phyloP scores from a whole-genome alignment of 306 rosid species.

The Rubus idaeus region DNA sequence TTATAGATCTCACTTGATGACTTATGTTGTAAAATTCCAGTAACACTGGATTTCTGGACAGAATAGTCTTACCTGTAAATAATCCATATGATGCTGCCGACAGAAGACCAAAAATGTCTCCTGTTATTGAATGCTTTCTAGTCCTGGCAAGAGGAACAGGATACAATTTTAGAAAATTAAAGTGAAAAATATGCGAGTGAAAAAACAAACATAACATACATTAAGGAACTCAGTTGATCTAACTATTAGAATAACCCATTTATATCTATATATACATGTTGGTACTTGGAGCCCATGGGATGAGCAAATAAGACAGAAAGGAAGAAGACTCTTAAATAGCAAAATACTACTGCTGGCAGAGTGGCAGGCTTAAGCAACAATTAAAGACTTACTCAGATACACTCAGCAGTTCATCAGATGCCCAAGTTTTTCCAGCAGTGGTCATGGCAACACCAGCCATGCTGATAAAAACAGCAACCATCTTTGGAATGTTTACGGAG shows the following conservation, averaged over 20 bases:
- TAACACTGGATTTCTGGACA: neutral
- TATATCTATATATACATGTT: neutral
- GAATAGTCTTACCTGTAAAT: slow-evolving; percentile 52
- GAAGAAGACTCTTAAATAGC: neutral
- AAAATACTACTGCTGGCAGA: neutral
- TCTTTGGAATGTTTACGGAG: slow-evolving; percentile 49
- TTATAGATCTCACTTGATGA: neutral
- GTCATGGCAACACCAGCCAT: slow-evolving; percentile 71
- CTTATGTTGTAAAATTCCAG: neutral
- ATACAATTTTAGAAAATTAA: slow-evolving; percentile 11
- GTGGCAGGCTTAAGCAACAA: slow-evolving; percentile 3
- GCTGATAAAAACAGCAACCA: slow-evolving; percentile 60
- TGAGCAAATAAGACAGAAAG: neutral
- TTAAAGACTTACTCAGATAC: slow-evolving; percentile 49
- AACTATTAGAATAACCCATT: neutral
- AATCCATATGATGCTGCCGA: slow-evolving; percentile 64
- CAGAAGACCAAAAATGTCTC: slow-evolving; percentile 62
- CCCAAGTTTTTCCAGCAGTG: slow-evolving; percentile 67
- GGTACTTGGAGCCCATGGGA: neutral
- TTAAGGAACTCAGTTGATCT: neutral
- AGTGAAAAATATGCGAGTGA: neutral
- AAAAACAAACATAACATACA: neutral
- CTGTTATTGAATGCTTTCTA: slow-evolving; percentile 48
- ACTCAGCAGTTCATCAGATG: slow-evolving; percentile 40
- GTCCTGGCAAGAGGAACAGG: slow-evolving; percentile 32